Conservation (phyloP, 176 grass and related monocot genomes). For the Thinopyrum elongatum region DNA sequence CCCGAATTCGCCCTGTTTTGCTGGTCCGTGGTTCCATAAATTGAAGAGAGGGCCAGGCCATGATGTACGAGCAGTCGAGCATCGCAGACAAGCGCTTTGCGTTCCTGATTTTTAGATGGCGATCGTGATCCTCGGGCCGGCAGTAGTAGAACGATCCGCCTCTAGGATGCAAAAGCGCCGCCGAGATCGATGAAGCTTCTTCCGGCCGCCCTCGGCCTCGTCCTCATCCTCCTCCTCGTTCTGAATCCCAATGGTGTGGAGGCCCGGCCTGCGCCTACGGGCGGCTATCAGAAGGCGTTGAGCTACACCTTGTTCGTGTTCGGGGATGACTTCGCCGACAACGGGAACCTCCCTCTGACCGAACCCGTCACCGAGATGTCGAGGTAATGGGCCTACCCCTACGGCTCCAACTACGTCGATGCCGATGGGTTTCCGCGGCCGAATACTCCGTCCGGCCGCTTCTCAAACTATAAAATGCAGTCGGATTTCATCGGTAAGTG, state of each 20-base stretch:
- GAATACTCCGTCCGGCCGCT: conserved; percentile 2
- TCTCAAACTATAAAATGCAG: conserved; percentile 26
- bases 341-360: too few species aligned
- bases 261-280: too few species aligned
- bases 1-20: neutral
- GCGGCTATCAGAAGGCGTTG: too few species aligned
- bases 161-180: too few species aligned
- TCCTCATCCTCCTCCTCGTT: neutral
- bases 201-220: neutral
- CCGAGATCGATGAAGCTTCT: neutral
- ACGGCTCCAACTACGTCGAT: neutral
- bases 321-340: too few species aligned
- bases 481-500: conserved; percentile 26
- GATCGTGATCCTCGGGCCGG: neutral
- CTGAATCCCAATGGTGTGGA: neutral
- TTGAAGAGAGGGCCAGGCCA: neutral
- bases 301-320: too few species aligned
- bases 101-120: neutral
- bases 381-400: conserved; percentile 20
- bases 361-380: too few species aligned
- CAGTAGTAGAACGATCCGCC: neutral
- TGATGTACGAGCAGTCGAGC: neutral
- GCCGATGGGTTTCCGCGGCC: neutral
- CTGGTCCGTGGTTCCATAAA: neutral
- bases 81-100: neutral